Conservation (phyloP, 2,329 filamentous ascomycete genomes). For the Ceratocystis eucalypticola region DNA sequence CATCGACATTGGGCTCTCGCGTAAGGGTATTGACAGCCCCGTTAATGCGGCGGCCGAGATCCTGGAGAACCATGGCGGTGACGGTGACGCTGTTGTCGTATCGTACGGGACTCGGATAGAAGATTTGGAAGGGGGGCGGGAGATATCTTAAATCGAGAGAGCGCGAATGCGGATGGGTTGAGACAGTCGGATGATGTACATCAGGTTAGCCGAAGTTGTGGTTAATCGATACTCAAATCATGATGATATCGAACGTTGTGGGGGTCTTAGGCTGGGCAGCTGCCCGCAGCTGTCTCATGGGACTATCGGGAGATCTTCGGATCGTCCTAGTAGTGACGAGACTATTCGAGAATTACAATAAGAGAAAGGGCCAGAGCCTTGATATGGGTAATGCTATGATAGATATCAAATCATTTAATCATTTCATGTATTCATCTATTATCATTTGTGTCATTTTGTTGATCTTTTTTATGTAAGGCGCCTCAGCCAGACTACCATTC, state of each 20-base stretch:
- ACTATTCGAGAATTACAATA: neutral
- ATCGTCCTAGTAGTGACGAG: neutral
- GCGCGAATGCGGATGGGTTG: neutral
- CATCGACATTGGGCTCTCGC: conserved; percentile 81
- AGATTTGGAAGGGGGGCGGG: too few species aligned
- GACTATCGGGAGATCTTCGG: neutral
- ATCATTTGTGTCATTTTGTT: too few species aligned
- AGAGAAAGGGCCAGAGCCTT: neutral
- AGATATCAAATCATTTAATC: too few species aligned
- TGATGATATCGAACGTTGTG: neutral
- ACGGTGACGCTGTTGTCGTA: neutral
- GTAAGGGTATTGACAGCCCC: conserved; percentile 89
- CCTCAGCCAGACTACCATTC: too few species aligned
- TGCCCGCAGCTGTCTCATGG: neutral
- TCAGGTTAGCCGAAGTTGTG: neutral
- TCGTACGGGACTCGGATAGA: too few species aligned
- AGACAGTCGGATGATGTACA: neutral
- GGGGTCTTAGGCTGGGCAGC: neutral
- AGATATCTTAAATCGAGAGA: neutral
- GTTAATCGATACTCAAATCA: neutral
- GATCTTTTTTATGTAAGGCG: too few species aligned
- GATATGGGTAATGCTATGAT: neutral
- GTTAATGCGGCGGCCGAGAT: conserved; percentile 96
- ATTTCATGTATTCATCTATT: too few species aligned
- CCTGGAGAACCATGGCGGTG: conserved; percentile 81